These are phyloP conservation scores for Cornus controversa DNA, from an alignment of 148 eudicot species.

Conservation along the genomic window DNA sequence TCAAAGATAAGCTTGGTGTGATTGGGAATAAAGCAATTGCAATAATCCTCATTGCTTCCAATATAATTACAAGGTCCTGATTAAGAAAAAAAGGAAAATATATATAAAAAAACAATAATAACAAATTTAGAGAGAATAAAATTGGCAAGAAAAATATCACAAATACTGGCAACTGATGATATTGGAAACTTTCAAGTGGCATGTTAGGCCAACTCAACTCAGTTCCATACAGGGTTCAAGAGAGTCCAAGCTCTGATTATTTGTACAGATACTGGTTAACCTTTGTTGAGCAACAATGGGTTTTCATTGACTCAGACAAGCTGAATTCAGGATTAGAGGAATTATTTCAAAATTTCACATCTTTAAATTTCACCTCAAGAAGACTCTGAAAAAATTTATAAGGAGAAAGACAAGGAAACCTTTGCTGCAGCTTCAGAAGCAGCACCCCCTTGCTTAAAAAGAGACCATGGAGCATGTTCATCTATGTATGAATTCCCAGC, in stretches of 20 bases:
- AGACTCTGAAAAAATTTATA: neutral
- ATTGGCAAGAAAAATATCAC: neutral
- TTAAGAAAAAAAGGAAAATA: neutral
- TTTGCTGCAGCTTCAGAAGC: slow-evolving; percentile 88
- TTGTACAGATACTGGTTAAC: no score
- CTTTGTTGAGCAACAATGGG: no score
- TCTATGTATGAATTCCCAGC: slow-evolving; percentile 91
- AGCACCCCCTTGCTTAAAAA: slow-evolving; percentile 87
- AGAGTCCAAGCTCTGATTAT: no score
- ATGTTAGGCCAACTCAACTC: no score
- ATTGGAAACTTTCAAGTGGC: no score
- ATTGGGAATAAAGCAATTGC: slow-evolving; percentile 83
- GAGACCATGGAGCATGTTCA: slow-evolving; percentile 96
- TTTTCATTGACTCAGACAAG: neutral
- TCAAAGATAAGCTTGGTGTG: slow-evolving; percentile 67
- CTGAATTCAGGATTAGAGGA: neutral
- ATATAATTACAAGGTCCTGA: slow-evolving; percentile 88
- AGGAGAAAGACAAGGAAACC: slow-evolving; percentile 40
- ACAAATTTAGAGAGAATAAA: neutral
- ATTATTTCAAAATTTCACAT: no score
- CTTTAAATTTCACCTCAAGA: neutral
- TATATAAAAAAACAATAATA: slow-evolving; percentile 1
- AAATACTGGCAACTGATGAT: no score
- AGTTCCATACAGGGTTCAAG: no score
- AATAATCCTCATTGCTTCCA: slow-evolving; percentile 88